Evolutionary conservation across 495 filamentous ascomycete species (phyloP), one percentile per base, ranked within the genome.

Genomic region (Lepidopterella palustris): DNA sequence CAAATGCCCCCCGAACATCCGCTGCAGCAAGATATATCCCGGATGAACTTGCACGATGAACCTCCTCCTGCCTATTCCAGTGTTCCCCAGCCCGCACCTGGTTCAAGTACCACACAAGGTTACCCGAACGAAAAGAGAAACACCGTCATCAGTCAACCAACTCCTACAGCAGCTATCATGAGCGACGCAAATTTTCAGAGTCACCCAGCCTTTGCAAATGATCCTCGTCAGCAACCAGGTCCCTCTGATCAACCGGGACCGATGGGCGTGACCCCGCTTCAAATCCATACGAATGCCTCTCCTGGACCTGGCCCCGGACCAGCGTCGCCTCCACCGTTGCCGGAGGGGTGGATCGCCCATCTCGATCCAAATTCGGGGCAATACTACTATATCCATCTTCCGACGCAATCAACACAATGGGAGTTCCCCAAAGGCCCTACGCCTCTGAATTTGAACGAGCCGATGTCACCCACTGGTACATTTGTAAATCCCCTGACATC

Each of bases 261-360:
- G 24, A 27, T 20, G 23, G 56, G 48, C 15, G 52, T 59, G 60
- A 55, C 35, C 55, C 53, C 42, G 56, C 35, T 23, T 50, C 79
- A 76, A 65, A 63, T 70, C 52, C 75, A 74, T 49, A 58, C 67
- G 20, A 68, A 66, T 28, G 55, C 74, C 26, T 75, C 79, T 21
- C 77, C 83, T n/a, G 76, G 77, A 3, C 76, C 84, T 3, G 72
- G 79, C 11, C 81, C 84, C 31, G 84, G 87, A 9, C 88, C 88
- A 26, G 80, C 85, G 26, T 90, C 88, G 25, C 93, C 92, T 9
- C 95, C 93, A 5, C 93, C 92, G 11, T 79, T 98, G 10, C 93
- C 93, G 13, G 95, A 97, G 70, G 93, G 95, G 9, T 98, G 93
- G 93, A 97, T 97, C 70, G 92, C 95, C 11, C 95, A 97, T 68